Conservation (phyloP, 139 green algal species). For the Mesostigma viride region DNA sequence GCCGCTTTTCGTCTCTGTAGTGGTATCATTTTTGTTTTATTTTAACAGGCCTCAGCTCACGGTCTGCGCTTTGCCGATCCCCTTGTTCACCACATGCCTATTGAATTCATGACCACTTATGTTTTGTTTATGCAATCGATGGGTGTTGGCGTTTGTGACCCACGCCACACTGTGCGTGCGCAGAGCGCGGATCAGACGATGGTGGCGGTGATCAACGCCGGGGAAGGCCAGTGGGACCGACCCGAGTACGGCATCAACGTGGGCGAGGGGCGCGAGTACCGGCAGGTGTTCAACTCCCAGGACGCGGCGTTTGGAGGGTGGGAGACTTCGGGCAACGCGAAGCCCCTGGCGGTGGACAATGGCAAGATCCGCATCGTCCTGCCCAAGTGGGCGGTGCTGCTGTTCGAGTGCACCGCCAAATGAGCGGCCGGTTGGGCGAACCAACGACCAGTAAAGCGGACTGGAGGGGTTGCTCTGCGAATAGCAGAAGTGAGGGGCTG, state of each 20-base stretch:
- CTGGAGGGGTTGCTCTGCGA: no score
- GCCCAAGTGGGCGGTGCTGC: conserved; percentile 27
- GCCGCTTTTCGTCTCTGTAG: no score
- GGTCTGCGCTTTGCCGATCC: no score
- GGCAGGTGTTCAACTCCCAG: conserved; percentile 33
- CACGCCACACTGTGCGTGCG: neutral
- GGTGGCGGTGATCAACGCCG: conserved; percentile 28
- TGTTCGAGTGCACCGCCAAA: no score
- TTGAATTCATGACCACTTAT: no score
- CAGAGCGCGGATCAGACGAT: conserved; percentile 12
- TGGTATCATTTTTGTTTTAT: no score
- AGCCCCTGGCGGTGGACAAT: neutral
- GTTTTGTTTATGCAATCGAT: no score
- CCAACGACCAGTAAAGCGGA: neutral
- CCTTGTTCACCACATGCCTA: no score
- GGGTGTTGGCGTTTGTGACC: no score
- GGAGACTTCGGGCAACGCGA: conserved; percentile 23
- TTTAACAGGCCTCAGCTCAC: no score
- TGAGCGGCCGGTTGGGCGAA: no score
- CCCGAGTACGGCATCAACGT: conserved; percentile 18
- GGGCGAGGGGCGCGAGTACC: neutral
- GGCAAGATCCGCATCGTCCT: conserved; percentile 23
- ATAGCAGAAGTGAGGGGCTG: no score
- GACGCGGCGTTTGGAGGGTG: conserved; percentile 24
- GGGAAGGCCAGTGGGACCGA: conserved; percentile 25